phyloP scores from a whole-genome alignment of 2,329 filamentous ascomycete genomes.

The Fusarium penzigii region DNA sequence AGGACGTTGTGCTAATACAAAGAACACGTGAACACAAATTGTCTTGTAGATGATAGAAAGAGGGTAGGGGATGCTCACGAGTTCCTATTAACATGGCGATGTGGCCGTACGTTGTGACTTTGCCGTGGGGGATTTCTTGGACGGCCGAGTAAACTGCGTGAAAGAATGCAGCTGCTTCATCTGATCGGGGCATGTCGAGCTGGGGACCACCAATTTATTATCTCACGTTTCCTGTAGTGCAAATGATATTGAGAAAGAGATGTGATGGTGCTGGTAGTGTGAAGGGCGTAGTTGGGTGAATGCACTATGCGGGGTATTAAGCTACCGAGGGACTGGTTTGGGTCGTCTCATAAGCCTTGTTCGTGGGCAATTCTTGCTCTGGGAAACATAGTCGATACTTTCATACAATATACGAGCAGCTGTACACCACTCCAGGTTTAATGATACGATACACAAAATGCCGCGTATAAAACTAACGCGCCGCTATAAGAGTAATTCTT shows the following conservation, averaged over 20 bases:
- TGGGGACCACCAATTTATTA: neutral
- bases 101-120: constrained; percentile 85
- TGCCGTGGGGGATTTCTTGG: constrained; percentile 80
- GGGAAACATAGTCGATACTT: no score
- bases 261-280: neutral
- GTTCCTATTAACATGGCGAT: constrained; percentile 73
- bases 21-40: neutral
- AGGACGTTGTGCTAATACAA: constrained; percentile 61
- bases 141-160: constrained; percentile 78
- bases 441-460: no score
- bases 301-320: no score
- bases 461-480: no score
- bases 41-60: neutral
- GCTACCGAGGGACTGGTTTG: no score
- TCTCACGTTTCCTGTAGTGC: no score
- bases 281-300: neutral
- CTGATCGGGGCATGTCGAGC: constrained; percentile 64
- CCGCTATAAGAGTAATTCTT: no score
- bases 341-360: no score
- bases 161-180: constrained; percentile 76
- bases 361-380: no score
- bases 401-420: no score
- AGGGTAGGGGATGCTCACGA: constrained; percentile 52
- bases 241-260: no score
- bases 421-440: no score